Conservation (phyloP, 306 rosid species). For the Benincasa hispida region DNA sequence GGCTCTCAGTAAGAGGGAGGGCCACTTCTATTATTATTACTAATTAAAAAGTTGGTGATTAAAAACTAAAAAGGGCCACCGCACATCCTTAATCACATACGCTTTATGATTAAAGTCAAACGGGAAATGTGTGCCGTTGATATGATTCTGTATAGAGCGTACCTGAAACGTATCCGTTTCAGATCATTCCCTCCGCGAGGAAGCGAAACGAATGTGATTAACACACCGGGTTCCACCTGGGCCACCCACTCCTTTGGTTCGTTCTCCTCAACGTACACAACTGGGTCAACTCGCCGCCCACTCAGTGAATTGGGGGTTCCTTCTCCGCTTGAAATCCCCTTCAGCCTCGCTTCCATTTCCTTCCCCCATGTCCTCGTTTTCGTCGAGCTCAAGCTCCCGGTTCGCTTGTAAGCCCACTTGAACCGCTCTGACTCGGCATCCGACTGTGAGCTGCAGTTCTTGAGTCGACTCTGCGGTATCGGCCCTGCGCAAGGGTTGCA, state of each 20-base stretch:
- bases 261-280: slow-evolving; percentile 63
- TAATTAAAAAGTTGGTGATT: neutral
- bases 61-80: neutral
- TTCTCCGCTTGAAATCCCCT: slow-evolving; percentile 82
- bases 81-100: neutral
- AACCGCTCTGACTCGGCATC: slow-evolving; percentile 71
- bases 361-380: slow-evolving; percentile 75
- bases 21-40: neutral
- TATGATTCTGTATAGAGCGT: neutral
- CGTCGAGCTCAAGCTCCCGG: slow-evolving; percentile 69
- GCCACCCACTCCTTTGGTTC: slow-evolving; percentile 90
- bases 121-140: neutral
- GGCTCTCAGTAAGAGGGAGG: neutral
- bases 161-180: slow-evolving; percentile 79
- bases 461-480: slow-evolving; percentile 19
- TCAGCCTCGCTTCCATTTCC: slow-evolving; percentile 87
- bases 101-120: slow-evolving; percentile 13
- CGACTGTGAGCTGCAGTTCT: slow-evolving; percentile 30
- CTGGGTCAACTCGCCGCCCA: slow-evolving; percentile 59
- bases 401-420: slow-evolving; percentile 64
- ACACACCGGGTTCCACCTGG: slow-evolving; percentile 73
- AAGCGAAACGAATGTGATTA: slow-evolving; percentile 66
- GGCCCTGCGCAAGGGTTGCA: slow-evolving; percentile 72
- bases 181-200: slow-evolving; percentile 82
- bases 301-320: slow-evolving; percentile 72